Base-by-base conservation (phyloP, 305 asterid species). In the Solanum chacoense region DNA sequence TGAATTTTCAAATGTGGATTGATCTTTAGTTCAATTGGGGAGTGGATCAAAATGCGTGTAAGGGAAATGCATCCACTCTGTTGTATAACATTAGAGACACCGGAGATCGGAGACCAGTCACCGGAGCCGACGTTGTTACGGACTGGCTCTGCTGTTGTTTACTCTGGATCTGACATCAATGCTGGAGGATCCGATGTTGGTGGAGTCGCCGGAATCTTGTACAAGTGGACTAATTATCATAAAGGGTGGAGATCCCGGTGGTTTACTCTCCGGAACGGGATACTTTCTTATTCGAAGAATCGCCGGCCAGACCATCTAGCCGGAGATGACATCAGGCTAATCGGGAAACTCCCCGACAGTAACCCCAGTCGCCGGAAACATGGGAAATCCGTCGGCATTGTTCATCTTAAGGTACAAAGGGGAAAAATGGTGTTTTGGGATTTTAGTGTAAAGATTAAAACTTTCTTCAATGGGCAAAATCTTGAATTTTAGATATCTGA, bases 181-280 rank as follows among this genome's bases (percentile, higher is more conserved):
- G 94, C 90, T 50, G 95, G 94, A 77, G 93, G 93, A 94, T 94
- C 94, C 89, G 98, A 93, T 85, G 91, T 92, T 81, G 98, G 96
- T 1, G 99, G 98, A 40, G 91, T 92, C 76, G 98, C 97, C 1
- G 99, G 98, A 40, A 87, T 94, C 72, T 95, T 96, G 34, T 90
- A 94, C 91, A 96, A 95, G 89, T 96, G 99, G 99, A 96, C 99
- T 14, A 96, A 95, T 93, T 96, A 92, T 91, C 96, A 97, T 77
- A 95, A 95, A 85, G 99, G 99, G 10, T 96, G 99, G 99, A 95
- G 99, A 94, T 95, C 98, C 89, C 93, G 99, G 11, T 95, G 98
- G 99, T 96, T 96, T 91, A 95, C 95, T 29, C 88, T 96, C 42
- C 91, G 94, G 8, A 94, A 95, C 75, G 84, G 84, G 0, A 8